These are phyloP conservation scores for Ulmus americana DNA, from an alignment of 331 rosid species.

Conservation along the genomic window DNA sequence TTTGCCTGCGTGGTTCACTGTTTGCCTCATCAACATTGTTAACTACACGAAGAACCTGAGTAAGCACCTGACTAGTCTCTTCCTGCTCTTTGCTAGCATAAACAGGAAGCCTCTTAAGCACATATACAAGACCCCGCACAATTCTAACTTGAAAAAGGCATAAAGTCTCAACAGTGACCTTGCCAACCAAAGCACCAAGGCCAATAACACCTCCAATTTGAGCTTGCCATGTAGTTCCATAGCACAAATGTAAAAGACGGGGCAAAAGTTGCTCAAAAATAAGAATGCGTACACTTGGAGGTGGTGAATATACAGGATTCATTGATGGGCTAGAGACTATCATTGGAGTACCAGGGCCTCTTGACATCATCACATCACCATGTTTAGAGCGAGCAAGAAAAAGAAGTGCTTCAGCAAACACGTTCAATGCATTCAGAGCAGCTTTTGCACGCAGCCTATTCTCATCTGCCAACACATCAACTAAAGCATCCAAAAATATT, in stretches of 20 bases:
- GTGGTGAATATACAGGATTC: conserved; percentile 96
- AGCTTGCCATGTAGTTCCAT: conserved; percentile 94
- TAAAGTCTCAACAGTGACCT: conserved; percentile 91
- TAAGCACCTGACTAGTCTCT: conserved; percentile 97
- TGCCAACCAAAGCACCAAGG: conserved; percentile 95
- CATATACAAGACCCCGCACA: conserved; percentile 89
- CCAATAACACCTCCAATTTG: conserved; percentile 99
- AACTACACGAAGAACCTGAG: conserved; percentile 97
- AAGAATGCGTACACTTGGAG: conserved; percentile 91
- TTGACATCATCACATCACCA: conserved; percentile 73
- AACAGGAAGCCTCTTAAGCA: conserved; percentile 85
- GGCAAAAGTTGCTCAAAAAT: conserved; percentile 93
- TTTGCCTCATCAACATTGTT: conserved; percentile 97
- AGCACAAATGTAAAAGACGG: conserved; percentile 95
- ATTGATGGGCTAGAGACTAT: conserved; percentile 95
- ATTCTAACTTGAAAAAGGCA: conserved; percentile 84
- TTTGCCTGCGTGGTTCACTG: conserved; percentile 83
- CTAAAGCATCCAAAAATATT: conserved; percentile 89
- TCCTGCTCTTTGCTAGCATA: conserved; percentile 98
- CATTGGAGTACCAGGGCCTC: conserved; percentile 98
- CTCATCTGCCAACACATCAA: conserved; percentile 92
- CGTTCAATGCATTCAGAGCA: conserved; percentile 80
- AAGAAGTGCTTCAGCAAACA: conserved; percentile 84
- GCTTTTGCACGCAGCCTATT: conserved; percentile 91
- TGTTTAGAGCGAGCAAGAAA: conserved; percentile 92